Evolutionary conservation across 805 yeast genomes (phyloP), one percentile per base, ranked within the genome.

Genomic region (Candida coleopterorum): DNA sequence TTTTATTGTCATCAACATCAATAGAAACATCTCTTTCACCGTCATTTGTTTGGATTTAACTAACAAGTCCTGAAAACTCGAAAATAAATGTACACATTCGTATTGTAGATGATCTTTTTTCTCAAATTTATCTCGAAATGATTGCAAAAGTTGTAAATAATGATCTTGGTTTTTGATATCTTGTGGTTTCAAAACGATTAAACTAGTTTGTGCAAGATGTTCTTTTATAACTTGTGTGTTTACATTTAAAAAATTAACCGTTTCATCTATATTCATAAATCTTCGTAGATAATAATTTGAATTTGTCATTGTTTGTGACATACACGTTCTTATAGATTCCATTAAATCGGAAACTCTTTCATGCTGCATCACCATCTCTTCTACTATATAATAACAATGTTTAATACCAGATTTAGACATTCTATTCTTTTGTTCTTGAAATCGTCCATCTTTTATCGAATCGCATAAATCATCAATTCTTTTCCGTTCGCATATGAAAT

Each of bases 401-500:
- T 64, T 62, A 50, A 89, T 62, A 0, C 85, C 87, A 0, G 93
- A 74, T 54, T 80, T 74, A 34, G 70, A 71, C 39, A 93, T 64
- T 37, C 99, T 70, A 12, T 71, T 61, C 52, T 90, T 89, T 54
- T 93, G 99, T 54, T 93, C 98, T 37, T 70, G 68, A 50, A 83
- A 88, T 34, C 99, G 63, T 2, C 96, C 96, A 58, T 93, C 99
- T 41, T 74, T 72, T 31, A 93, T 87, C 35, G 95, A 85, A 23
- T 68, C 52, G 0, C 83, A 83, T 49, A 93, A 70, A 66, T 93
- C 99, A 52, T 86, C 95, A 29, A 89, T 58, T 38, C 96, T 64
- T 58, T 93, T 93, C 25, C 99, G 69, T 62, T 93, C 99, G 31
- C 90, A 72, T n/a, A 93, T 82, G 43, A 77, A 80, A 53, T 90